Conservation (phyloP, 805 yeast genomes). For the Wilhelminamyces savonicus region DNA sequence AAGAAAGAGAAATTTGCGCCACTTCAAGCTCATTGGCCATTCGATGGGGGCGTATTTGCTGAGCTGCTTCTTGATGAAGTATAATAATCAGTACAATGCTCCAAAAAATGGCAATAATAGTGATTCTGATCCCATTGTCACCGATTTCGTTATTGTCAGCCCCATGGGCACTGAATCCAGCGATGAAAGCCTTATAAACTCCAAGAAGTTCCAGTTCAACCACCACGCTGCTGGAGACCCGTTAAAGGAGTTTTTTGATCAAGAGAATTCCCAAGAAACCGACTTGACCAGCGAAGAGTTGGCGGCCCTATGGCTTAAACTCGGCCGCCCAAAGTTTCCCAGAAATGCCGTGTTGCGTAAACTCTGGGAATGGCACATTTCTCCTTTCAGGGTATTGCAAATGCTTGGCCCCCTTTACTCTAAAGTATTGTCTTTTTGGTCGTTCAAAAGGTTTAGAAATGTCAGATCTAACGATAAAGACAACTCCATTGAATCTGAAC, state of each 20-base stretch:
- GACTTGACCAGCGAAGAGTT: slow-evolving; percentile 12
- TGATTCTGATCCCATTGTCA: slow-evolving; percentile 9
- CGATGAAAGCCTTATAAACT: slow-evolving; percentile 25
- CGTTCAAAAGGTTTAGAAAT: slow-evolving; percentile 31
- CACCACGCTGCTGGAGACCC: slow-evolving; percentile 34
- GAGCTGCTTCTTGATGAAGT: slow-evolving; percentile 35
- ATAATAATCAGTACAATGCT: slow-evolving; percentile 12
- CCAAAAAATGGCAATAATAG: too few relatives aligned
- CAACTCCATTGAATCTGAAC: slow-evolving; percentile 5
- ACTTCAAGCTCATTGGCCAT: slow-evolving; percentile 30
- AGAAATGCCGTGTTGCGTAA: slow-evolving; percentile 20
- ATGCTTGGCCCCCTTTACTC: slow-evolving; percentile 33
- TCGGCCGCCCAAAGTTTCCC: slow-evolving; percentile 36
- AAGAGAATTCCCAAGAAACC: slow-evolving; percentile 11
- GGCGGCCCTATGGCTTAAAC: slow-evolving; percentile 19
- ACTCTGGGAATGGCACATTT: slow-evolving; percentile 32
- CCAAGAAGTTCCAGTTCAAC: slow-evolving; percentile 23
- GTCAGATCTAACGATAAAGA: slow-evolving; percentile 12
- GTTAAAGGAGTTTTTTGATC: slow-evolving; percentile 22
- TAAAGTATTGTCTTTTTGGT: slow-evolving; percentile 36
- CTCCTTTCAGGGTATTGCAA: slow-evolving; percentile 36
- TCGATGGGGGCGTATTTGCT: slow-evolving; percentile 39
- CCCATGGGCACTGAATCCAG: slow-evolving; percentile 42
- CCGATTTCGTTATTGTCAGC: slow-evolving; percentile 24
- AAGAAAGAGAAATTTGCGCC: slow-evolving; percentile 10